Evolutionary conservation across 177 flowering plant genomes (phyloP).

Genomic region (Vitis hybrid): DNA sequence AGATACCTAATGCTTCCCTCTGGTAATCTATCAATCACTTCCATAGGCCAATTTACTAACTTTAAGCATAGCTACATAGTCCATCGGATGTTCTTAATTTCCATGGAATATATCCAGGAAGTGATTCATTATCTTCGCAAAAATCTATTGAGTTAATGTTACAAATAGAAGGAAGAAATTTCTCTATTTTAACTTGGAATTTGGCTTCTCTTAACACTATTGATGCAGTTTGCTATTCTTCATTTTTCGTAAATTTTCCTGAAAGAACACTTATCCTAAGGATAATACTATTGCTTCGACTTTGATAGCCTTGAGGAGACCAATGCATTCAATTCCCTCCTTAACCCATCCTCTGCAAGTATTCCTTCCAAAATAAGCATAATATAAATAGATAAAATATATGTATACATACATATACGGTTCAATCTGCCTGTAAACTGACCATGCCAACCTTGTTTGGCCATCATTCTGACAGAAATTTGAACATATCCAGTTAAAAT

Average conservation of each 20-base stretch:
- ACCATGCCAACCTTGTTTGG: background rate
- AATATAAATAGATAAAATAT: background rate
- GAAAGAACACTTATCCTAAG: too few species aligned
- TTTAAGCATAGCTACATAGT: background rate
- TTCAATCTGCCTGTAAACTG: background rate
- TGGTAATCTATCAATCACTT: background rate
- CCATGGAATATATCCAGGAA: background rate
- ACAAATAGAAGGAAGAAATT: background rate
- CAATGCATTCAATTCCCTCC: background rate
- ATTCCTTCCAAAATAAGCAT: background rate
- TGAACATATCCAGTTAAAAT: background rate
- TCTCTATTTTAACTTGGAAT: background rate
- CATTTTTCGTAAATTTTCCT: background rate
- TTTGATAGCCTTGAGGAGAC: background rate
- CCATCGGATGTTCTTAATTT: background rate
- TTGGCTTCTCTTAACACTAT: background rate
- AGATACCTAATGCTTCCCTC: too few species aligned
- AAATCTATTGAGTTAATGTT: too few species aligned
- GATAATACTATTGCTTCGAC: too few species aligned
- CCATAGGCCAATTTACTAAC: too few species aligned
- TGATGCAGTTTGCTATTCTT: background rate
- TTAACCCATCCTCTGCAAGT: background rate
- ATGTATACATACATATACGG: too few species aligned
- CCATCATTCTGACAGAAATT: background rate
- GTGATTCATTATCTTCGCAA: too few species aligned